Conservation (phyloP, 169 alveolate species). For the Plasmodium malariae region DNA sequence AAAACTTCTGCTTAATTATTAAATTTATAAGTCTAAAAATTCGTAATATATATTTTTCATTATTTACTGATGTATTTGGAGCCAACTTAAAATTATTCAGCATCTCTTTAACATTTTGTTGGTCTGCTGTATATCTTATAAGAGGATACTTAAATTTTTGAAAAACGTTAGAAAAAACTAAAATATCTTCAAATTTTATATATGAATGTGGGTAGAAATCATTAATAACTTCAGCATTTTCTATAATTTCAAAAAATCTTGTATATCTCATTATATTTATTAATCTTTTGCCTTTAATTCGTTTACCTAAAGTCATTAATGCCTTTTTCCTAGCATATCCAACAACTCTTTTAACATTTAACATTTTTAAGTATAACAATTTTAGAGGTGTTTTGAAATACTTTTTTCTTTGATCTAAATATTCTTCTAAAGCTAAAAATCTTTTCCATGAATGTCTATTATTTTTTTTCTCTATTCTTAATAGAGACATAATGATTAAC, state of each 20-base stretch:
- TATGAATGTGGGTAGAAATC: constrained; percentile 17
- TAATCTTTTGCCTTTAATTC: constrained; percentile 5
- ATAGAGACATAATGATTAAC: constrained; percentile 27
- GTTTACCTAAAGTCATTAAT: constrained; percentile 13
- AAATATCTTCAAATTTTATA: constrained; percentile 59
- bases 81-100: constrained; percentile 46
- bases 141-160: constrained; percentile 45
- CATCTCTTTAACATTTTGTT: constrained; percentile 17
- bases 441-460: constrained; percentile 45
- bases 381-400: constrained; percentile 60
- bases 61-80: constrained; percentile 43
- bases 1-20: constrained; percentile 28
- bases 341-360: constrained; percentile 16
- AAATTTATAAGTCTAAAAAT: constrained; percentile 18
- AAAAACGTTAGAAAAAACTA: constrained; percentile 48
- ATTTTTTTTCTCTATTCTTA: constrained; percentile 61
- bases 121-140: constrained; percentile 10
- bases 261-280: constrained; percentile 33
- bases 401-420: constrained; percentile 52
- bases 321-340: not conserved
- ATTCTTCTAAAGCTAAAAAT: constrained; percentile 51
- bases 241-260: constrained; percentile 34
- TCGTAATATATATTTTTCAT: constrained; percentile 6
- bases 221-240: constrained; percentile 51
- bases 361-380: constrained; percentile 33